Percentiles rank a stretch among this genome's conserved stretches.
Evolutionary conservation across 306 rosid species (phyloP).

Genomic region (Canavalia gladiata): DNA sequence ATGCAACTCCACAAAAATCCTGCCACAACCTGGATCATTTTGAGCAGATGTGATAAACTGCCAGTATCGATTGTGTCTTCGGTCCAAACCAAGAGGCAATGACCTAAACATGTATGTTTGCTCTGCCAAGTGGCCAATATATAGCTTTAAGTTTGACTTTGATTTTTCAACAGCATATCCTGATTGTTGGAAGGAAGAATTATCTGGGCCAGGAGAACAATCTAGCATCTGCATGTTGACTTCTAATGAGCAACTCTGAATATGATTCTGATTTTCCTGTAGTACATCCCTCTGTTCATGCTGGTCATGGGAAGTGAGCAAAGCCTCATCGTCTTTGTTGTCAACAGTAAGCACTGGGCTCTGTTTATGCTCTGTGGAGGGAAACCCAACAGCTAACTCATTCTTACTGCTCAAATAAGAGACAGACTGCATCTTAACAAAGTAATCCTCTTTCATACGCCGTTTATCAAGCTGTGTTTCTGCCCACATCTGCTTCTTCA

Average conservation of each 20-base stretch:
- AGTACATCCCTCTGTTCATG: constrained; percentile 51
- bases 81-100: constrained; percentile 84
- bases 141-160: constrained; percentile 67
- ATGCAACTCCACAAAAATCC: constrained; percentile 79
- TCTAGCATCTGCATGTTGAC: constrained; percentile 60
- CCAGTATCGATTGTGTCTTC: constrained; percentile 84
- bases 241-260: constrained; percentile 55
- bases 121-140: constrained; percentile 73
- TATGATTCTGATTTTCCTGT: constrained; percentile 47
- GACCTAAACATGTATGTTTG: constrained; percentile 72
- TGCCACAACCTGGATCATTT: constrained; percentile 84
- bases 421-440: constrained; percentile 52
- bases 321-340: constrained; percentile 50
- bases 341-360: constrained; percentile 50
- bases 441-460: constrained; percentile 65
- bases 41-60: constrained; percentile 68
- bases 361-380: constrained; percentile 53
- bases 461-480: constrained; percentile 78
- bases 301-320: constrained; percentile 42
- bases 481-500: constrained; percentile 83
- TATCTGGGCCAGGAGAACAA: constrained; percentile 55
- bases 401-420: constrained; percentile 52
- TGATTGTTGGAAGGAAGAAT: constrained; percentile 56
- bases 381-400: constrained; percentile 50
- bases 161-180: constrained; percentile 66